Base-by-base conservation (phyloP, 2,329 filamentous ascomycete genomes). In the Gaeumannomyces tritici region DNA sequence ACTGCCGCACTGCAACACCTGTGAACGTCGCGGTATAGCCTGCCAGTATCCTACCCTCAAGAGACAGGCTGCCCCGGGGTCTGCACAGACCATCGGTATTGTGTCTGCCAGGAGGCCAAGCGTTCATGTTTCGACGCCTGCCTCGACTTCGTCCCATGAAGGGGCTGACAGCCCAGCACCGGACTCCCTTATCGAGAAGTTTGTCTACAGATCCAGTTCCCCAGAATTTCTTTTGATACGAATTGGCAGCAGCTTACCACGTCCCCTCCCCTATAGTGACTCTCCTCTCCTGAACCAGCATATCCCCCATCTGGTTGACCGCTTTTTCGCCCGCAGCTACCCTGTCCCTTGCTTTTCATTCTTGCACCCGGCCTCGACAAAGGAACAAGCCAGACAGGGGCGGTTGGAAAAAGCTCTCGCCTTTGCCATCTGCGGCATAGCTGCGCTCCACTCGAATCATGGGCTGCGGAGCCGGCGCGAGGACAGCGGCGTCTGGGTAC, bases 321-420 rank as follows among this genome's bases (percentile, higher is more conserved):
- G 68, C 59, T 74, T 73, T 61, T 74, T 74, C 59, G 61, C 61
- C 3, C 64, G 70, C 28, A 65, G 72, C 13, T 73, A 73, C 59
- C 70, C 72, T 21, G 66, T 74, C 1, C 70, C 71, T 1, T 74
- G 72, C 1, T 74, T 73, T 59, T 67, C 72, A 4, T 75, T 75
- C 59, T 66, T 75, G 11, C 73, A 74, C 35, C 69, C 71, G 24
- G 66, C 70, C n/a, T 74, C 70, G 7, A 70, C 72, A 1, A 69
- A 69, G 47, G 68, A 70, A 42, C 67, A 72, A 31, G 72, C 70
- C 55, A 65, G 65, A 11, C 67, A 71, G 27, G 67, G 69, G 18
- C 71, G 66, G n/a, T 68, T 74, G 1, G 70, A 74, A 57, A 66
- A 69, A 54, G 67, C 70, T 1, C 64, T 75, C 28, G 68, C 69